These are phyloP conservation scores for Metarhizium brunneum DNA, from an alignment of 2,329 filamentous ascomycete genomes.

Conservation along the genomic window DNA sequence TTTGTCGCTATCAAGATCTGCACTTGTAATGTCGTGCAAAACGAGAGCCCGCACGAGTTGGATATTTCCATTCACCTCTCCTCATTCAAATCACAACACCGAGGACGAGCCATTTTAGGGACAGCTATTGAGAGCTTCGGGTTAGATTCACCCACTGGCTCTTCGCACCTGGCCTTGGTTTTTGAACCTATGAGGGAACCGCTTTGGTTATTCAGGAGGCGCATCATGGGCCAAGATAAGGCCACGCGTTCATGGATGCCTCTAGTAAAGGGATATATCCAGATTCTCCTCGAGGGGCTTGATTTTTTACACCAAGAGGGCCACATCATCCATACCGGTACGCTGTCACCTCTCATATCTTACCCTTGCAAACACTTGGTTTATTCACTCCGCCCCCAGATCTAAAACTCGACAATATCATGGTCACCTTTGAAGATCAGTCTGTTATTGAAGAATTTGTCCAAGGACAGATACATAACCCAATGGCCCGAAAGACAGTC, in stretches of 20 bases:
- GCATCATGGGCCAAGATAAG: conserved; percentile 17
- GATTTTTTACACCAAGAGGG: conserved; percentile 29
- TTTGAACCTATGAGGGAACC: conserved; percentile 29
- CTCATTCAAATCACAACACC: conserved; percentile 13
- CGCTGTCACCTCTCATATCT: background rate
- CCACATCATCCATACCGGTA: conserved; percentile 35
- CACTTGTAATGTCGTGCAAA: conserved; percentile 11
- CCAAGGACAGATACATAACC: conserved; percentile 6
- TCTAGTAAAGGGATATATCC: conserved; percentile 26
- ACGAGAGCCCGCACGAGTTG: conserved; percentile 13
- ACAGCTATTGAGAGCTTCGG: conserved; percentile 22
- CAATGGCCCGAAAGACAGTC: conserved; percentile 8
- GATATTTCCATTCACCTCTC: conserved; percentile 4
- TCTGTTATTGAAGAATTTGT: conserved; percentile 12
- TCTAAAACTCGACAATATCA: conserved; percentile 16
- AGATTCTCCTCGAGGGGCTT: conserved; percentile 26
- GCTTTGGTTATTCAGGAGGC: conserved; percentile 25
- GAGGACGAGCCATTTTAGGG: conserved; percentile 19
- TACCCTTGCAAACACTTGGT: background rate
- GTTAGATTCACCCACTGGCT: conserved; percentile 16
- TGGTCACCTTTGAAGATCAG: conserved; percentile 13
- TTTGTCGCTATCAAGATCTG: conserved; percentile 16
- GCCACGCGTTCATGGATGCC: conserved; percentile 8
- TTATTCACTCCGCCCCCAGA: conserved; percentile 6
- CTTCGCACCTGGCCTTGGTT: conserved; percentile 24